Base-by-base conservation (phyloP, 2,329 filamentous ascomycete species). In the Colletotrichum trifolii region DNA sequence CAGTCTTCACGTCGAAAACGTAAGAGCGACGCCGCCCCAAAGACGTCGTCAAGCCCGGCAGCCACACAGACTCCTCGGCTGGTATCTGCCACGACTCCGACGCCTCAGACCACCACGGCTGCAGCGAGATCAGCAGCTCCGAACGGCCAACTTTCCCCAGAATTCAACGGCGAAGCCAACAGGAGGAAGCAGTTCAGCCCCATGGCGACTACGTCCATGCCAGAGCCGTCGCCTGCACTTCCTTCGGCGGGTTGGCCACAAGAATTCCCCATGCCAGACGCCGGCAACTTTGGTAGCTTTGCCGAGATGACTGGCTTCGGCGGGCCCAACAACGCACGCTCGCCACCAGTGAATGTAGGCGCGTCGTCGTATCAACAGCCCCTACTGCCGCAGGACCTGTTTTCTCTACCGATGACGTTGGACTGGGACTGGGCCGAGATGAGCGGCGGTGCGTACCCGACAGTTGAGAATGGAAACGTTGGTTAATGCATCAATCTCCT, bases 341-440 rank as follows among this genome's bases (percentile, higher is more conserved):
- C 76, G 61, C 76, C 75, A 38, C 74, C 75, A 11, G 61, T 71
- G 43, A 65, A 76, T 52, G 67, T 73, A 47, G 65, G 64, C 13
- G 67, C 72, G 7, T 68, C 72, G 7, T 68, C 70, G 7, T 94
- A 94, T 73, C 91, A 94, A 72, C 92, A 96, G 70, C 94, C 94
- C 0, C 91, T 97, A 72, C 88, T 98, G 25, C 95, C 96, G 5
- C 93, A 95, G 71, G 96, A 98, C 78, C 79, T 98, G 34, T 99
- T 96, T 89, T 91, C 95, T 76, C 90, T 98, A 87, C 94, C 95
- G 1, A 97, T 97, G 90, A 96, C 93, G 3, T 85, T 98, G 25
- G 95, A 98, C 74, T 97, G 94, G 94, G 93, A 87, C 73, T 90
- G 87, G 86, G 87, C 87, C 2, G 87, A 89, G 75, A 88, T 90